A percentile compares a stretch with the other conserved stretches of the same genome.
Evolutionary conservation across 2,329 filamentous ascomycete genomes (phyloP).

Genomic region (Arachnopeziza araneosa): DNA sequence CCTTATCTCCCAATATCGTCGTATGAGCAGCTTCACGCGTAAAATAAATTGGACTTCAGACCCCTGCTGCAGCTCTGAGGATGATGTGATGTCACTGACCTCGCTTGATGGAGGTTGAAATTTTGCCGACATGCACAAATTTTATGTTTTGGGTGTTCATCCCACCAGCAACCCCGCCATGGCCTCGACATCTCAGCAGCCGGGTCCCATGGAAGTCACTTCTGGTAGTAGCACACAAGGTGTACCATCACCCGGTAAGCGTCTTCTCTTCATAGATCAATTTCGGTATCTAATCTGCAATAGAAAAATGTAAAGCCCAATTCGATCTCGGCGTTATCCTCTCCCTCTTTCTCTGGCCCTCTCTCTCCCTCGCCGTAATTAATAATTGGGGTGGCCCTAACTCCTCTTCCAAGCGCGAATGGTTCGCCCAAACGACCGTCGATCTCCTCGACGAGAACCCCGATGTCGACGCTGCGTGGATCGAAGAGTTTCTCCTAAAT

Average conservation of each 20-base stretch:
- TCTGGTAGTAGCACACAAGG: conserved; percentile 6
- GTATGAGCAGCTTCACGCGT: not conserved
- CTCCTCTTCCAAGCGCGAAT: conserved; percentile 83
- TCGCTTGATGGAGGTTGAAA: not conserved
- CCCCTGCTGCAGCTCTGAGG: not conserved
- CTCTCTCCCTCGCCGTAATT: conserved; percentile 79
- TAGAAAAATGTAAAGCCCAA: conserved; percentile 52
- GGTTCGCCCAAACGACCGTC: conserved; percentile 84
- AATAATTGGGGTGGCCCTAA: conserved; percentile 85
- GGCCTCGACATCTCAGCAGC: conserved; percentile 18
- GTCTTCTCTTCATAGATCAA: not conserved
- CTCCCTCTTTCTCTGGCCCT: conserved; percentile 79
- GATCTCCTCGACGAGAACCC: conserved; percentile 63
- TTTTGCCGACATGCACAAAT: conserved; percentile 4
- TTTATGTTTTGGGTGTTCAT: conserved; percentile 2
- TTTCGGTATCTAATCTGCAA: conserved; percentile 10
- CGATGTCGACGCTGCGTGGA: conserved; percentile 66
- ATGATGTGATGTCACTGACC: not conserved
- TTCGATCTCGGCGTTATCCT: conserved; percentile 88
- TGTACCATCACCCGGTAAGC: conserved; percentile 15
- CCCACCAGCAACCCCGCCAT: conserved; percentile 12
- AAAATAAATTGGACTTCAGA: not conserved
- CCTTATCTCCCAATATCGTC: not conserved
- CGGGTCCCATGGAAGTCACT: conserved; percentile 14
- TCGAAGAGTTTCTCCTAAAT: conserved; percentile 80